phyloP scores from a whole-genome alignment of 2,329 filamentous ascomycete genomes.

The Aureobasidium vineae region DNA sequence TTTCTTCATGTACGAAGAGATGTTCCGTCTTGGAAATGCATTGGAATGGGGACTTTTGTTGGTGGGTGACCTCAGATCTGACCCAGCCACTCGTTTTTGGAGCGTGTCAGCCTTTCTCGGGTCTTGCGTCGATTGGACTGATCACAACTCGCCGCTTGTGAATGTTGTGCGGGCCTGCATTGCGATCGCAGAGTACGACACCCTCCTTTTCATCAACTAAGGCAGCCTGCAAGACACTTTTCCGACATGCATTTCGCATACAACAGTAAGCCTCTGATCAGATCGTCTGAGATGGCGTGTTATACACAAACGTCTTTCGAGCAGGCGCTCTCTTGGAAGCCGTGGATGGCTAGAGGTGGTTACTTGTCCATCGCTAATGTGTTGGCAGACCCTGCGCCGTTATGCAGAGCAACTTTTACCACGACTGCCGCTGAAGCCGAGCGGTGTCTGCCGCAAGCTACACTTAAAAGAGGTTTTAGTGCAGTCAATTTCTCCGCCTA shows the following conservation, averaged over 20 bases:
- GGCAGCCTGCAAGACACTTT: constrained; percentile 20
- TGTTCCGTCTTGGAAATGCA: background rate
- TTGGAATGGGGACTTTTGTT: background rate
- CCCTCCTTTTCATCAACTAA: background rate
- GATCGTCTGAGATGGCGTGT: constrained; percentile 19
- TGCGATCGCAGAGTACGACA: constrained; percentile 11
- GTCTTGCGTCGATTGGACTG: constrained; percentile 2
- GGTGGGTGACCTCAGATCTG: background rate
- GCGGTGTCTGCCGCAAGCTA: background rate
- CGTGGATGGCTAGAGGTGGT: background rate
- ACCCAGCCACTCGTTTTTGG: constrained; percentile 21
- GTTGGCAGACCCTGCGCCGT: constrained; percentile 4
- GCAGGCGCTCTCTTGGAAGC: background rate
- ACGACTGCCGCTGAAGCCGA: constrained; percentile 8
- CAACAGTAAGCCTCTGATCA: constrained; percentile 1
- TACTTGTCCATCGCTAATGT: constrained; percentile 12
- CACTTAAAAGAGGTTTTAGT: constrained; percentile 9
- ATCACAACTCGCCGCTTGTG: constrained; percentile 1
- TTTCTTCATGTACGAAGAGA: background rate
- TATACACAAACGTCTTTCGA: background rate
- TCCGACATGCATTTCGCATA: constrained; percentile 10
- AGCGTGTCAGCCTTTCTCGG: constrained; percentile 16
- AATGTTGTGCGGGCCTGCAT: constrained; percentile 18
- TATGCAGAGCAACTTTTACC: constrained; percentile 17
- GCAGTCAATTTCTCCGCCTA: constrained; percentile 4